These are phyloP conservation scores for Pythium utonaiense DNA, from an alignment of 352 stramenopile species.

Conservation along the genomic window DNA sequence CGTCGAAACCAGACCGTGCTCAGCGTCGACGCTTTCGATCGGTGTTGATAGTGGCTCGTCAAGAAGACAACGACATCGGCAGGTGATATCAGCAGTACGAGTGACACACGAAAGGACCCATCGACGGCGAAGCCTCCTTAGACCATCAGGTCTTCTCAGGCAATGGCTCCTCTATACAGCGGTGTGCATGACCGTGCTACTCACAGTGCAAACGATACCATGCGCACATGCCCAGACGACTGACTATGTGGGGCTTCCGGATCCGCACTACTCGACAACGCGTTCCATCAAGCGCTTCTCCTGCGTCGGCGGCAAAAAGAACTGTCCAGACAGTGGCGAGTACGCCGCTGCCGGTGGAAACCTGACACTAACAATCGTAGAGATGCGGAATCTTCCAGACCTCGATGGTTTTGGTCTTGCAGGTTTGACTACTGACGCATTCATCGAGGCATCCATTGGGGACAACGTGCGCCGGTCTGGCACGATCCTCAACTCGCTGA, in stretches of 20 bases:
- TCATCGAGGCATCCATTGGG: conserved; percentile 67
- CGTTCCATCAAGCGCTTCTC: conserved; percentile 60
- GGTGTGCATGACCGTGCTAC: not conserved
- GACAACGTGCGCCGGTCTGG: conserved; percentile 58
- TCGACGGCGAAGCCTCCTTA: not conserved
- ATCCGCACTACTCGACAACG: conserved; percentile 55
- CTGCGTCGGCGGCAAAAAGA: conserved; percentile 55
- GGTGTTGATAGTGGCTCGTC: too few relatives aligned
- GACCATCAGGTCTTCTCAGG: not conserved
- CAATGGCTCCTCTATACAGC: not conserved
- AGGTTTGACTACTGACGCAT: conserved; percentile 72
- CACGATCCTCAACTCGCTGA: conserved; percentile 67
- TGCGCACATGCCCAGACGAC: conserved; percentile 41
- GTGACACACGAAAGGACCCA: not conserved
- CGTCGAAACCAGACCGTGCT: too few relatives aligned
- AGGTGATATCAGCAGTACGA: too few relatives aligned
- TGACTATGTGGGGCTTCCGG: conserved; percentile 51
- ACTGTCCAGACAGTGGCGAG: conserved; percentile 68
- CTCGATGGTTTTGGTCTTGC: conserved; percentile 73
- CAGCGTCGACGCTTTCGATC: too few relatives aligned
- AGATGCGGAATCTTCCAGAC: conserved; percentile 83
- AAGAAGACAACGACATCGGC: too few relatives aligned
- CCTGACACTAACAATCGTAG: conserved; percentile 79
- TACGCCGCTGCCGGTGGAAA: conserved; percentile 81
- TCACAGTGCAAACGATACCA: not conserved